Conservation (phyloP, 2,329 filamentous ascomycete genomes). For the Colletotrichum falcatum region DNA sequence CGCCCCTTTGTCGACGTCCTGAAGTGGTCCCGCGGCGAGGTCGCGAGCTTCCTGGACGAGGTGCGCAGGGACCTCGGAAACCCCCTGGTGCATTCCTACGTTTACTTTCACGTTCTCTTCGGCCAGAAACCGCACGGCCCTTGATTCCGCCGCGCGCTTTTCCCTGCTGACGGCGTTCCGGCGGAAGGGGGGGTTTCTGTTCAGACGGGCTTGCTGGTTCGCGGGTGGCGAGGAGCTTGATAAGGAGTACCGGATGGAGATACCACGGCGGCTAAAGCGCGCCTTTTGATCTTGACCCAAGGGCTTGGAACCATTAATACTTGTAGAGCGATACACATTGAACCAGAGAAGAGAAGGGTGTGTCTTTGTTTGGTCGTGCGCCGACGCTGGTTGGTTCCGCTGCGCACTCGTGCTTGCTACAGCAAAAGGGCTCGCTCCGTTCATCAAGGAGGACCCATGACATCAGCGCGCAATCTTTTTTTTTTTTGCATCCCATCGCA, state of each 20-base stretch:
- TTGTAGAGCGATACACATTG: not conserved
- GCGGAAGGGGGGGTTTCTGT: not conserved
- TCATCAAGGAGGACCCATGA: not conserved
- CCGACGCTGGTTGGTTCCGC: not conserved
- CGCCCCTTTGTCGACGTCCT: constrained; percentile 55
- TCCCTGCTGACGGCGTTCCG: not conserved
- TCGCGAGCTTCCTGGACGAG: constrained; percentile 53
- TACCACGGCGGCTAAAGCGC: not conserved
- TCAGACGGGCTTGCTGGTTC: not conserved
- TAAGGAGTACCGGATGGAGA: not conserved
- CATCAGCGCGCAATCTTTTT: too few species aligned
- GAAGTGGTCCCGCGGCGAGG: constrained; percentile 56
- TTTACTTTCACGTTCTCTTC: constrained; percentile 20
- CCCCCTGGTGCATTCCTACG: constrained; percentile 19
- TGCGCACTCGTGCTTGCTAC: not conserved
- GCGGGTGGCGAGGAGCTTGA: not conserved
- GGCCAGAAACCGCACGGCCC: not conserved
- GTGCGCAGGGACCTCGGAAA: constrained; percentile 25
- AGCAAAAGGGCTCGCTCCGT: not conserved
- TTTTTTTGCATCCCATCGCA: not conserved
- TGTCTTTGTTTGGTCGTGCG: not conserved
- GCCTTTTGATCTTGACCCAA: not conserved
- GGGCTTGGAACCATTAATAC: not conserved
- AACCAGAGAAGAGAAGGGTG: fast-evolving
- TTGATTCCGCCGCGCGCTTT: not conserved